Conservation (phyloP, 2,329 filamentous ascomycete genomes). For the Dryadomyces quercivorus region DNA sequence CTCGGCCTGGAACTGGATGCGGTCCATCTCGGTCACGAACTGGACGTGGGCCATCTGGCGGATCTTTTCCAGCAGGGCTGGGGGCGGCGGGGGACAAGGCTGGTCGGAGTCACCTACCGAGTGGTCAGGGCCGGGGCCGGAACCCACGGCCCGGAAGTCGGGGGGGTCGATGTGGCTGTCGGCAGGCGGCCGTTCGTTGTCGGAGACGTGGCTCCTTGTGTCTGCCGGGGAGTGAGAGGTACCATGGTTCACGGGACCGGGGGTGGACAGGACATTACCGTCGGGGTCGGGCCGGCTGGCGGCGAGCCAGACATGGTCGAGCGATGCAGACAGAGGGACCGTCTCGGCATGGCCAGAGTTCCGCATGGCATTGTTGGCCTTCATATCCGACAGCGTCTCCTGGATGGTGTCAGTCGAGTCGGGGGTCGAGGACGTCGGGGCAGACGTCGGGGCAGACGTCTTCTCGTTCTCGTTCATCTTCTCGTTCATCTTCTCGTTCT, state of each 20-base stretch:
- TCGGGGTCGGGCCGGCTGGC: slow-evolving; percentile 6
- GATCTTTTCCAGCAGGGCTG: background rate
- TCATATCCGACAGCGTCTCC: slow-evolving; percentile 13
- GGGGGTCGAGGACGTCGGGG: background rate
- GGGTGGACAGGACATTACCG: background rate
- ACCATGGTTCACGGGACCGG: too few species aligned
- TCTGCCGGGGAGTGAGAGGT: too few species aligned
- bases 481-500: background rate
- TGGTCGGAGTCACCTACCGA: slow-evolving; percentile 5
- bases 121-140: slow-evolving; percentile 9
- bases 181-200: slow-evolving; percentile 26
- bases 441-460: background rate
- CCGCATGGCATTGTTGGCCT: slow-evolving; percentile 22
- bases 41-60: too few species aligned
- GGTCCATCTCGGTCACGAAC: too few species aligned
- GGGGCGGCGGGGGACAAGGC: background rate
- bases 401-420: slow-evolving; percentile 1
- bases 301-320: slow-evolving; percentile 5
- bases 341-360: slow-evolving; percentile 15
- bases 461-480: too few species aligned
- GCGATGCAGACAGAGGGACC: slow-evolving; percentile 16
- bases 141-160: slow-evolving; percentile 9
- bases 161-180: slow-evolving; percentile 14
- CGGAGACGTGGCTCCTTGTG: slow-evolving; percentile 19
- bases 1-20: too few species aligned